Evolutionary conservation across 208 protist species (phyloP).

Genomic region (Porcisia deanei): DNA sequence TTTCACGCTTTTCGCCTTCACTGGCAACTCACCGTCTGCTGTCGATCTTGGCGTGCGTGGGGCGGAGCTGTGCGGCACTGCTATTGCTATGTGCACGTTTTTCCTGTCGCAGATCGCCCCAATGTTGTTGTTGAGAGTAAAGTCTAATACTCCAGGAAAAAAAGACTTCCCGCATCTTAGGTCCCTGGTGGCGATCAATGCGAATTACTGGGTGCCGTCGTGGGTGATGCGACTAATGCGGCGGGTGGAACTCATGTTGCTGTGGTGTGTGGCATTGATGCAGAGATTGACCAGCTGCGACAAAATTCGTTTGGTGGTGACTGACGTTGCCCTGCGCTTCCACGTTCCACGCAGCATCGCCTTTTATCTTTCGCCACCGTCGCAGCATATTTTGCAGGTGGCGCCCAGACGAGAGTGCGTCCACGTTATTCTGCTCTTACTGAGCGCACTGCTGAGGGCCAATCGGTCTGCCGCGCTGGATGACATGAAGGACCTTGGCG

Average conservation of each 20-base stretch:
- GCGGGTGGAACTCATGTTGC: conserved; percentile 39
- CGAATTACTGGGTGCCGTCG: conserved; percentile 16
- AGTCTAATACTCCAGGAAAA: conserved; percentile 16
- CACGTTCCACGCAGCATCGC: conserved; percentile 28
- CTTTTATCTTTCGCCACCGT: conserved; percentile 18
- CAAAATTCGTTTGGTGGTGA: conserved; percentile 19
- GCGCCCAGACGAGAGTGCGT: conserved; percentile 35
- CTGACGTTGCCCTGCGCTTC: conserved; percentile 21
- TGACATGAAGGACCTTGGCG: conserved; percentile 39
- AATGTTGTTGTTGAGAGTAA: conserved; percentile 24
- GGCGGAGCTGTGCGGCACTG: conserved; percentile 21
- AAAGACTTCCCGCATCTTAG: conserved; percentile 13
- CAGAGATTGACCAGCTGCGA: conserved; percentile 33
- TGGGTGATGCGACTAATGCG: conserved; percentile 39
- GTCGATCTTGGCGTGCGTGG: conserved; percentile 33
- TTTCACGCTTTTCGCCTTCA: conserved; percentile 33
- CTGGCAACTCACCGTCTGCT: conserved; percentile 25
- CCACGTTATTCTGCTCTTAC: conserved; percentile 34
- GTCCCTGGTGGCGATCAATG: conserved; percentile 8
- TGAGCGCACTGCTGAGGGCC: conserved; percentile 28
- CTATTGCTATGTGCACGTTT: conserved; percentile 31
- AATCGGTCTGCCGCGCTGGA: conserved; percentile 19
- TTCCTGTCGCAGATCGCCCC: conserved; percentile 29
- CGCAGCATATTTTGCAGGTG: conserved; percentile 7
- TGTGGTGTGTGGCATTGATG: conserved; percentile 46